Evolutionary conservation across 2,329 filamentous ascomycete species (phyloP).

Genomic region (Trichoderma gracile): DNA sequence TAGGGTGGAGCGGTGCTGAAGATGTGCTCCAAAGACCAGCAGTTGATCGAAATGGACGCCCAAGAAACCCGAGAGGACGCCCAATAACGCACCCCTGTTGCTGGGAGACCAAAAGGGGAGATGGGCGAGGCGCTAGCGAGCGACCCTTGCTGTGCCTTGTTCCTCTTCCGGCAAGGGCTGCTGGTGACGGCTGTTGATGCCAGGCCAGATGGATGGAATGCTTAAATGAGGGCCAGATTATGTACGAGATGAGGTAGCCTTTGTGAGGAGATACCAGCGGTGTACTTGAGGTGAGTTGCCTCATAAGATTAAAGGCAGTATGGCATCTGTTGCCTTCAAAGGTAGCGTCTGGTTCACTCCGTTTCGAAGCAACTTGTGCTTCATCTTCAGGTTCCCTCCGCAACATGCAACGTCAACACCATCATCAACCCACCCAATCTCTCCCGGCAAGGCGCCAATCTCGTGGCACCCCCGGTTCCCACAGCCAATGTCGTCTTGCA

Average conservation of each 20-base stretch:
- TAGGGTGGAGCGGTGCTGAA: background rate
- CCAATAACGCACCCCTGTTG: conserved; percentile 13
- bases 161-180: conserved; percentile 8
- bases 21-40: background rate
- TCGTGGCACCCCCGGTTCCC: background rate
- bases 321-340: no score
- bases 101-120: conserved; percentile 22
- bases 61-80: background rate
- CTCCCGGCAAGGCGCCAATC: background rate
- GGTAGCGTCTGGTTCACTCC: background rate
- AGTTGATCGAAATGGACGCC: conserved; percentile 2
- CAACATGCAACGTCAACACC: background rate
- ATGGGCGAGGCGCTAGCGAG: conserved; percentile 17
- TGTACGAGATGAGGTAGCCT: background rate
- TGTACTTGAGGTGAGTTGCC: background rate
- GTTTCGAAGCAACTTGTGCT: no score
- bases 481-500: conserved; percentile 18
- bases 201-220: conserved; percentile 8
- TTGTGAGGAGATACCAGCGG: background rate
- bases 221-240: conserved; percentile 9
- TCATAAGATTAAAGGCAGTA: no score
- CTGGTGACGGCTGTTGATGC: conserved; percentile 15
- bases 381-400: background rate
- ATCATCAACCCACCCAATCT: background rate
- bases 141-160: background rate